phyloP scores from a whole-genome alignment of 2,329 filamentous ascomycete species.

The Zymoseptoria ardabiliae region DNA sequence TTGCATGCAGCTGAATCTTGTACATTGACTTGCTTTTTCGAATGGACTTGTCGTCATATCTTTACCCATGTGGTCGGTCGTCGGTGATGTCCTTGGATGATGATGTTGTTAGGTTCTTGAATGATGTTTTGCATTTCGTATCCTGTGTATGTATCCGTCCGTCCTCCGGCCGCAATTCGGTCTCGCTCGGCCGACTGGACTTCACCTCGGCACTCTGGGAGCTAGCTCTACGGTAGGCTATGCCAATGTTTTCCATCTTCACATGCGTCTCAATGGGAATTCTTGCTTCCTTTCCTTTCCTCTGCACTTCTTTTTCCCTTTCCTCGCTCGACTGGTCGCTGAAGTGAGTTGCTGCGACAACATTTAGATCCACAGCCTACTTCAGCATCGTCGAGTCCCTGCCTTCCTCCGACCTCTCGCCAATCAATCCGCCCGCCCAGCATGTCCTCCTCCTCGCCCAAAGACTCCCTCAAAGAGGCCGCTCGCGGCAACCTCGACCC shows the following conservation, averaged over 20 bases:
- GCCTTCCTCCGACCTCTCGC: background rate
- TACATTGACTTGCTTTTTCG: background rate
- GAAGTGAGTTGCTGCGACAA: background rate
- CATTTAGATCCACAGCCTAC: background rate
- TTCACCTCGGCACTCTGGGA: background rate
- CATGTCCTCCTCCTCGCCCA: constrained; percentile 10
- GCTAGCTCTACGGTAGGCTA: background rate
- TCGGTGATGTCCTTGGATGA: no score
- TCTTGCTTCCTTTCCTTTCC: background rate
- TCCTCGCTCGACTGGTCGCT: background rate
- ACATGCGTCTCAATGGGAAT: background rate
- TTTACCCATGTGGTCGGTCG: no score
- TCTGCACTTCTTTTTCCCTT: background rate
- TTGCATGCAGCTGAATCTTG: background rate
- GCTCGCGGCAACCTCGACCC: constrained; percentile 15
- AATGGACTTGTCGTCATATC: no score
- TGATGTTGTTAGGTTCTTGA: background rate
- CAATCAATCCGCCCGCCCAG: constrained; percentile 3
- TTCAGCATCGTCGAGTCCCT: background rate
- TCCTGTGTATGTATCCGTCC: no score
- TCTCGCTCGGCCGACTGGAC: background rate
- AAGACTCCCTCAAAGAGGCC: constrained; percentile 14
- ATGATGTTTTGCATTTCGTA: background rate
- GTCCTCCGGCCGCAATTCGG: background rate
- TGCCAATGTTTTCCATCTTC: constrained; percentile 1